Conservation (phyloP, 1,139 yeast genomes). For the Lodderomyces parapsilosis region DNA sequence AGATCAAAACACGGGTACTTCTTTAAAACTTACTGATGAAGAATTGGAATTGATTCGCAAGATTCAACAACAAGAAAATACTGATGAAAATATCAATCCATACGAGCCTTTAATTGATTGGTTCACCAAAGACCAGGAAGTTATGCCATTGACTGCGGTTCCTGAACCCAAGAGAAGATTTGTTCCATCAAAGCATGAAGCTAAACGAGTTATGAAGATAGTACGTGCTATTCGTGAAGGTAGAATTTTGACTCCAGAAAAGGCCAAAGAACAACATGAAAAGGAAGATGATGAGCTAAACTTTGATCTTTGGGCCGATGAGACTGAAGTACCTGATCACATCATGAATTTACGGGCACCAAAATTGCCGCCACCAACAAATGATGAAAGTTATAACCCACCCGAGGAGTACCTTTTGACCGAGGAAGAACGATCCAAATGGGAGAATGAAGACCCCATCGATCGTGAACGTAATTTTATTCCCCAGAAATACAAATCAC, state of each 20-base stretch:
- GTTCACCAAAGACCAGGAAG: constrained; percentile 83
- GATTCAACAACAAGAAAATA: constrained; percentile 80
- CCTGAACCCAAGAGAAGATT: constrained; percentile 98
- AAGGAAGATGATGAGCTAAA: constrained; percentile 41
- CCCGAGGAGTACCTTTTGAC: constrained; percentile 89
- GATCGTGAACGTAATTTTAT: constrained; percentile 79
- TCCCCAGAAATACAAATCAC: constrained; percentile 78
- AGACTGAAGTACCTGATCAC: constrained; percentile 58
- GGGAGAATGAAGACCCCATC: constrained; percentile 70
- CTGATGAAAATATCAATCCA: constrained; percentile 79
- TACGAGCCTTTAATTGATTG: constrained; percentile 94
- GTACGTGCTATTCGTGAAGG: constrained; percentile 97
- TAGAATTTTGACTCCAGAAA: constrained; percentile 73
- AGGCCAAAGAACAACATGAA: constrained; percentile 49
- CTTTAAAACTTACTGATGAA: constrained; percentile 81
- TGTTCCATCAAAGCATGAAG: constrained; percentile 95
- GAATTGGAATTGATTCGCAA: constrained; percentile 87
- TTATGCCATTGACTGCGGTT: constrained; percentile 89
- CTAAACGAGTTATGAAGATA: constrained; percentile 92
- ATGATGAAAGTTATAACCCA: constrained; percentile 96
- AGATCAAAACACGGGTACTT: constrained; percentile 87
- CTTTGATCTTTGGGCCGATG: constrained; percentile 80
- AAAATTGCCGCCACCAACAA: constrained; percentile 90
- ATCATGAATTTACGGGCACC: constrained; percentile 94
- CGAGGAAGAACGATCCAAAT: constrained; percentile 71